Percentiles rank a stretch among this genome's conserved stretches.
phyloP scores from a whole-genome alignment of 2,329 filamentous ascomycete species.

The Endoconidiophora laricicola region DNA sequence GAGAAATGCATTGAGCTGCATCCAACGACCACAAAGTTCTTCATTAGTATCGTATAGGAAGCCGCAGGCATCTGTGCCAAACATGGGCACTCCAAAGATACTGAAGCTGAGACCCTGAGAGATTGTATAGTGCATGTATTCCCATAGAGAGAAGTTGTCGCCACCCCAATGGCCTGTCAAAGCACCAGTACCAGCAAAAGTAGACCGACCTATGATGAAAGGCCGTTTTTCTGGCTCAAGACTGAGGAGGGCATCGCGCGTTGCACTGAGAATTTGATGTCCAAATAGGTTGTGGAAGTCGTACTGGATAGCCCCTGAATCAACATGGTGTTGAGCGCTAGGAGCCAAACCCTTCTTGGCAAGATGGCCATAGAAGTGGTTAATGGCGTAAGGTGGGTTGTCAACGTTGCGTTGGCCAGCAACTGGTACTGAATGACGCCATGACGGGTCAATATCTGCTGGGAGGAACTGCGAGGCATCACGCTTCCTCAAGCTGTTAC shows the following conservation, averaged over 20 bases:
- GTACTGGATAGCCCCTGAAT: conserved; percentile 56
- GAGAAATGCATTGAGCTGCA: conserved; percentile 50
- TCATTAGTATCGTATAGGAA: conserved; percentile 49
- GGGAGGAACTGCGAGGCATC: conserved; percentile 6
- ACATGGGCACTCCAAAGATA: conserved; percentile 53
- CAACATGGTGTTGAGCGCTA: conserved; percentile 43
- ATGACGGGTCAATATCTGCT: conserved; percentile 5
- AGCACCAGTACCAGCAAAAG: conserved; percentile 60
- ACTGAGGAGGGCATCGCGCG: conserved; percentile 50
- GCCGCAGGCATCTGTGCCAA: conserved; percentile 60
- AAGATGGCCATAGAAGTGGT: conserved; percentile 46
- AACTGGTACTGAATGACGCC: conserved; percentile 35
- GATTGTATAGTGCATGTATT: conserved; percentile 61
- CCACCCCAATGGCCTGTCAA: conserved; percentile 73
- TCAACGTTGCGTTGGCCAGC: conserved; percentile 50
- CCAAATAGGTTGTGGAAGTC: conserved; percentile 72
- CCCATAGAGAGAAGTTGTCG: conserved; percentile 55
- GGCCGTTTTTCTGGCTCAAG: conserved; percentile 54
- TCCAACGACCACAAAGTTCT: conserved; percentile 52
- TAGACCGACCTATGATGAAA: conserved; percentile 71
- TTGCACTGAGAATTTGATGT: conserved; percentile 59
- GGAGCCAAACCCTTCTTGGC: conserved; percentile 43
- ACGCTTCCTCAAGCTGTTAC: background rate
- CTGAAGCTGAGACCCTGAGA: conserved; percentile 60
- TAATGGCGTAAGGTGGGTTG: conserved; percentile 59